phyloP scores from a whole-genome alignment of 1,284 basidiomycete species.

The Athelia psychrophila region DNA sequence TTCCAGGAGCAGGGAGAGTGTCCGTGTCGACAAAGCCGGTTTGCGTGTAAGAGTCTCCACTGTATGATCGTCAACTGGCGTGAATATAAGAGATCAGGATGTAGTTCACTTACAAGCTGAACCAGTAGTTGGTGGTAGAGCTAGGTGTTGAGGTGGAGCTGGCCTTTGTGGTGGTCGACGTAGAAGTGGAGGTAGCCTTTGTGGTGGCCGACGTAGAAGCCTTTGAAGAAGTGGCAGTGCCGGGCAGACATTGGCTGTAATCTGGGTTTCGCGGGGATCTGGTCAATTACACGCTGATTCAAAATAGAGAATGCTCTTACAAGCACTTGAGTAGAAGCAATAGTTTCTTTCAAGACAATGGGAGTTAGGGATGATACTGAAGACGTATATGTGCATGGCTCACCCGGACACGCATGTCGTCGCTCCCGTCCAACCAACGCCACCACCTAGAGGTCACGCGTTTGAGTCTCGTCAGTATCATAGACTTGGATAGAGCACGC shows the following conservation, averaged over 20 bases:
- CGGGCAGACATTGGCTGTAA: slow-evolving; percentile 44
- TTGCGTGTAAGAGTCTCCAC: slow-evolving; percentile 59
- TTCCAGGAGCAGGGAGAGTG: slow-evolving; percentile 40
- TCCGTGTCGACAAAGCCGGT: slow-evolving; percentile 45
- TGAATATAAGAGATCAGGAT: not conserved
- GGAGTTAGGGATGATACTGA: not conserved
- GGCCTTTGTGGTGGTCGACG: slow-evolving; percentile 11
- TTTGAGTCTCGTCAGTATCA: not conserved
- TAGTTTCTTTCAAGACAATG: slow-evolving; percentile 18
- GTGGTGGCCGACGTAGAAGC: slow-evolving; percentile 16
- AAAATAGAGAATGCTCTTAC: slow-evolving; percentile 22
- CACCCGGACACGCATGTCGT: slow-evolving; percentile 38
- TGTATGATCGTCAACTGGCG: slow-evolving; percentile 14
- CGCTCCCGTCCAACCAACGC: slow-evolving; percentile 37
- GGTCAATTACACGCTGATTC: slow-evolving; percentile 10
- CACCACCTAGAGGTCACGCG: slow-evolving; percentile 24
- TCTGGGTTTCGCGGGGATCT: slow-evolving; percentile 22
- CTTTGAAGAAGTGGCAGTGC: slow-evolving; percentile 9
- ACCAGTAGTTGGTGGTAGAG: slow-evolving; percentile 39
- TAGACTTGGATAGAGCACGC: not conserved
- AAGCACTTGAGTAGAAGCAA: slow-evolving; percentile 35
- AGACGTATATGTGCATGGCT: not conserved
- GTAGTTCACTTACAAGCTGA: slow-evolving; percentile 41
- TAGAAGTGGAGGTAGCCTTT: slow-evolving; percentile 14
- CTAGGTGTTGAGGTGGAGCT: slow-evolving; percentile 14